Evolutionary conservation across 352 stramenopile species (phyloP).

Genomic region (Globisporangium abappressorium): DNA sequence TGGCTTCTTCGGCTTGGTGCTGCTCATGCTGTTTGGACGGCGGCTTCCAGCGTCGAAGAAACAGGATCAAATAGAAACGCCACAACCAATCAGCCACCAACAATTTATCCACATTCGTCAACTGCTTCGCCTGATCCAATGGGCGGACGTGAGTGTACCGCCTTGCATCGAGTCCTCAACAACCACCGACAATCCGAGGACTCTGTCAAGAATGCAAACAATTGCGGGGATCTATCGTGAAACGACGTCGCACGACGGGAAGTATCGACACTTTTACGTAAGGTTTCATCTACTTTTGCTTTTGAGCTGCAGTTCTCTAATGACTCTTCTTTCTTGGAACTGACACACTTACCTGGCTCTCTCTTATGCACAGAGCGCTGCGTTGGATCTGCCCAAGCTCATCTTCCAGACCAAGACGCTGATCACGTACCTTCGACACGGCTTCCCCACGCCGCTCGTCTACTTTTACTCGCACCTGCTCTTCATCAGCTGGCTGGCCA

Average conservation of each 20-base stretch:
- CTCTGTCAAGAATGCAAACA: background rate
- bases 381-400: constrained; percentile 27
- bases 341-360: background rate
- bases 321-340: background rate
- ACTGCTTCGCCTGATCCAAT: background rate
- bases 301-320: background rate
- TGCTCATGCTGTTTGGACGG: constrained; percentile 28
- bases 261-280: constrained; percentile 6
- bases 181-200: background rate
- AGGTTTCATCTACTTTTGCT: background rate
- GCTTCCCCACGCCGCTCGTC: constrained; percentile 27
- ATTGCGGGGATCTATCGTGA: background rate
- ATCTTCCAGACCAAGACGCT: constrained; percentile 23
- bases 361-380: constrained; percentile 6
- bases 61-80: background rate
- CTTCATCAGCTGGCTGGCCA: constrained; percentile 21
- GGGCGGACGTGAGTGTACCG: background rate
- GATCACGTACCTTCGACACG: constrained; percentile 23
- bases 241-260: background rate
- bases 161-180: background rate
- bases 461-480: constrained; percentile 25
- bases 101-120: background rate
- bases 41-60: background rate
- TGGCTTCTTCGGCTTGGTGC: constrained; percentile 30
- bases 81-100: background rate